Conservation (phyloP, 257 asterid species). For the Nicotiana tomentosiformis region DNA sequence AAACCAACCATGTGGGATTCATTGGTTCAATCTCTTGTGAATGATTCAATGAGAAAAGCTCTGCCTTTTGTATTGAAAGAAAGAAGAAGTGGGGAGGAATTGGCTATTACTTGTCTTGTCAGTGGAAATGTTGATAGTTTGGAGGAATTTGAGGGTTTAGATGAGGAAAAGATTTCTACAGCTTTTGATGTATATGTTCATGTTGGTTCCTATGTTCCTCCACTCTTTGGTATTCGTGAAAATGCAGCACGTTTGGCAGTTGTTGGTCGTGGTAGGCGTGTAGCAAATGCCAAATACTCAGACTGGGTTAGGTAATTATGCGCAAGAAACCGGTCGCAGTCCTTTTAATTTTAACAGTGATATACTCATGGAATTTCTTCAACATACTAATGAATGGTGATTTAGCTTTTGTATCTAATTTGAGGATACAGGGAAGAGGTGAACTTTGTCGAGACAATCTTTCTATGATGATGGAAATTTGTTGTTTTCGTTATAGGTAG, state of each 20-base stretch:
- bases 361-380: neutral
- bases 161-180: slow-evolving; percentile 36
- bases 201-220: slow-evolving; percentile 57
- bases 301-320: slow-evolving; percentile 75
- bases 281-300: slow-evolving; percentile 79
- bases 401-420: neutral
- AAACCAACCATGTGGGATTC: slow-evolving; percentile 44
- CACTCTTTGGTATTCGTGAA: slow-evolving; percentile 47
- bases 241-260: slow-evolving; percentile 66
- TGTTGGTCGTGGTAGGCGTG: slow-evolving; percentile 75
- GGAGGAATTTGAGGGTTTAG: slow-evolving; percentile 21
- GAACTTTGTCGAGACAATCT: neutral
- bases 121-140: slow-evolving; percentile 52
- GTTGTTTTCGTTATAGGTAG: slow-evolving; percentile 36
- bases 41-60: slow-evolving; percentile 57
- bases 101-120: slow-evolving; percentile 64
- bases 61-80: slow-evolving; percentile 42
- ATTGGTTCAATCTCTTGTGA: slow-evolving; percentile 43
- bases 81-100: slow-evolving; percentile 53
- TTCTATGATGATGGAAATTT: slow-evolving; percentile 16
- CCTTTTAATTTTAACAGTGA: neutral
- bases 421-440: neutral
- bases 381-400: neutral
- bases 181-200: slow-evolving; percentile 70
- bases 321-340: neutral